Conservation (phyloP, 495 filamentous ascomycete genomes). For the Chaetomidium leptoderma region DNA sequence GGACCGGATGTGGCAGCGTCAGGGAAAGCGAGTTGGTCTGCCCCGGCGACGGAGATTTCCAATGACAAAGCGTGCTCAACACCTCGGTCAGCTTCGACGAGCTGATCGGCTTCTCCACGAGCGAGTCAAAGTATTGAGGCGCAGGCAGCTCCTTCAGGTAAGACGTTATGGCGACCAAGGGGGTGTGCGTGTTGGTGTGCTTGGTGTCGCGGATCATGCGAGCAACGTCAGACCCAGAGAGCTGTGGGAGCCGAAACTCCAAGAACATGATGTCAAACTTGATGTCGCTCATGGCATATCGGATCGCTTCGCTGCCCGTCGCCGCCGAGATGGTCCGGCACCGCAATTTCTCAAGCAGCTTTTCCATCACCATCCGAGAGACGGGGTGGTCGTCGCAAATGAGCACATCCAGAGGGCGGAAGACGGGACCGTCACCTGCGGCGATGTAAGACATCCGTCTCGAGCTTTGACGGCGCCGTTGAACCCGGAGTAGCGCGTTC, state of each 20-base stretch:
- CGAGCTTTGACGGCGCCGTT: conserved; percentile 86
- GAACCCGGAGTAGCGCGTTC: conserved; percentile 88
- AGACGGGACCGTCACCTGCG: conserved; percentile 65
- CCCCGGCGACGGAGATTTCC: conserved; percentile 69
- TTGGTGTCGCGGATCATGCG: conserved; percentile 95
- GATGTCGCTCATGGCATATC: conserved; percentile 89
- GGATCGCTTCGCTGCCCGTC: conserved; percentile 83
- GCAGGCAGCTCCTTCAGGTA: conserved; percentile 94
- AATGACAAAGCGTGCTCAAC: conserved; percentile 78
- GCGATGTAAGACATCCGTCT: conserved; percentile 86
- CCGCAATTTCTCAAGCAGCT: conserved; percentile 86
- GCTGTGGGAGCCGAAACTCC: conserved; percentile 89
- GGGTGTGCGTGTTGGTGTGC: conserved; percentile 89
- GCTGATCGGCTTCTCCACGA: conserved; percentile 95
- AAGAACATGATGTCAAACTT: conserved; percentile 97
- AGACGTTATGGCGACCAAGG: conserved; percentile 94
- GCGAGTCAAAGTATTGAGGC: conserved; percentile 86
- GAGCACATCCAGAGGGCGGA: conserved; percentile 86
- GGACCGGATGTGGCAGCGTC: conserved; percentile 50
- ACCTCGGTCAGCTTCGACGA: conserved; percentile 82
- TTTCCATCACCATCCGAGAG: conserved; percentile 96
- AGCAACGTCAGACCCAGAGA: conserved; percentile 90
- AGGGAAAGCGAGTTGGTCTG: conserved; percentile 40
- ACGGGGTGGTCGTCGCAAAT: conserved; percentile 98
- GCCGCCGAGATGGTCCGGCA: conserved; percentile 91